Percentiles rank a stretch among this genome's conserved stretches.
These are phyloP conservation scores for Pyrus pyrifolia DNA, from an alignment of 306 rosid species.

Conservation along the genomic window DNA sequence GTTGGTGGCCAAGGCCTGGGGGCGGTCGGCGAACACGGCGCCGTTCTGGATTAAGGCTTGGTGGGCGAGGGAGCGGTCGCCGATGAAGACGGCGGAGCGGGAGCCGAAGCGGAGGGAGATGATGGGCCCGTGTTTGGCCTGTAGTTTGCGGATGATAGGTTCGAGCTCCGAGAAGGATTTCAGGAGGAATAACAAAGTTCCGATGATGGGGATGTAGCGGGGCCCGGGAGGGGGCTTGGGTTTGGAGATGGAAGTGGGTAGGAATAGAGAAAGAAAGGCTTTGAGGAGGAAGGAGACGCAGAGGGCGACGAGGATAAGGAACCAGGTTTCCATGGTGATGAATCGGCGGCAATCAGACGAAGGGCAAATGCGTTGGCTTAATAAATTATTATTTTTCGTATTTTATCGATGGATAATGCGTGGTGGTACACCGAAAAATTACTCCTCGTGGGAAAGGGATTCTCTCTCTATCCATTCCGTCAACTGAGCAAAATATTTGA, in stretches of 20 bases:
- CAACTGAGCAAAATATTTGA: too few relatives aligned
- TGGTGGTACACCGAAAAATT: too few relatives aligned
- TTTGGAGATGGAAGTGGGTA: neutral
- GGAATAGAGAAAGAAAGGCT: neutral
- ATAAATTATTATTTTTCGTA: neutral
- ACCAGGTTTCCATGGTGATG: constrained; percentile 12
- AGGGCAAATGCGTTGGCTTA: neutral
- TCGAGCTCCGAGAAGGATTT: constrained; percentile 10
- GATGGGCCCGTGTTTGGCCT: constrained; percentile 15
- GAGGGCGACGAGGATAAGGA: neutral
- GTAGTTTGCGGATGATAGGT: constrained; percentile 18
- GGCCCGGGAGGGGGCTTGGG: constrained; percentile 24
- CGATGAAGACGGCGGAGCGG: constrained; percentile 12
- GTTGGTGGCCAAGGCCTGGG: neutral
- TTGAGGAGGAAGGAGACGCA: neutral
- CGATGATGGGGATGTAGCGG: constrained; percentile 1
- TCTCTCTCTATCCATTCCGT: too few relatives aligned
- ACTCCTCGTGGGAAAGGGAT: too few relatives aligned
- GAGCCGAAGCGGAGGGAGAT: constrained; percentile 16
- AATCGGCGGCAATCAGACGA: neutral
- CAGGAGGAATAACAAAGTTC: neutral
- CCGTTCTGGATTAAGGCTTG: constrained; percentile 23
- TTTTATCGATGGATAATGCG: too few relatives aligned
- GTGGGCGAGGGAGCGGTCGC: constrained; percentile 18
- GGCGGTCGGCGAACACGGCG: constrained; percentile 26